Evolutionary conservation across 2,329 filamentous ascomycete species (phyloP), one percentile per base, ranked within the genome.

Genomic region (Paecilomyces sp.): DNA sequence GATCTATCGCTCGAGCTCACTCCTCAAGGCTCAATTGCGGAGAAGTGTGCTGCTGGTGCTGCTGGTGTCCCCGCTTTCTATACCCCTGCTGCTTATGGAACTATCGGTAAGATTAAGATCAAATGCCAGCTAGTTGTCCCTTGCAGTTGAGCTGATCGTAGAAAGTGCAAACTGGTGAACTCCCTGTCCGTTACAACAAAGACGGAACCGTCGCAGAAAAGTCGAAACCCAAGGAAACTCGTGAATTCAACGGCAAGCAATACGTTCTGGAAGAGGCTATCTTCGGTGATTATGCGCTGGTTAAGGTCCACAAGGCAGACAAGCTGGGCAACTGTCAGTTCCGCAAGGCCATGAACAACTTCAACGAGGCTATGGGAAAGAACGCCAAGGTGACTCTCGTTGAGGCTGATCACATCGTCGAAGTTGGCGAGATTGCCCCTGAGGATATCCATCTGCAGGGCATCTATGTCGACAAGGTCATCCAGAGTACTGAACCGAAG

Each of bases 41-140:
- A 96, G 78, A 85, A 92, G 66, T 92, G 91, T 76, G 84, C 91
- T 58, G 88, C 90, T 51, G 91, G 90, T 65, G 92, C 91, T 59
- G 90, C 90, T 70, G 92, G 92, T 58, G 88, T 96, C 65, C 92
- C 92, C 33, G 92, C 92, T 60, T 96, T 94, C 74, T 94, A 88
- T 69, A 92, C 90, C 0, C 87, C 89, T 1, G 90, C 90, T 3
- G 90, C 88, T 58, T 88, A 89, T 66, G 88, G 89, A 64, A 93
- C 90, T 28, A 89, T 93, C 31, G 68, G 71, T 72, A 60, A 13
- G 67, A 60, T 53, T 72, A 60, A 13, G 67, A 60, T 53, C 13
- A 18, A 22, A 15, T 24, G 22, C 6, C 8, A 9, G 2, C 36
- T 18, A 18, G n/a, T 22, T 0, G 7, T 15, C 25, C 11, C 11